Percentiles rank a stretch among this genome's conserved stretches.
These are phyloP conservation scores for Zymoseptoria crescenta DNA, from an alignment of 2,329 filamentous ascomycete genomes.

Conservation along the genomic window DNA sequence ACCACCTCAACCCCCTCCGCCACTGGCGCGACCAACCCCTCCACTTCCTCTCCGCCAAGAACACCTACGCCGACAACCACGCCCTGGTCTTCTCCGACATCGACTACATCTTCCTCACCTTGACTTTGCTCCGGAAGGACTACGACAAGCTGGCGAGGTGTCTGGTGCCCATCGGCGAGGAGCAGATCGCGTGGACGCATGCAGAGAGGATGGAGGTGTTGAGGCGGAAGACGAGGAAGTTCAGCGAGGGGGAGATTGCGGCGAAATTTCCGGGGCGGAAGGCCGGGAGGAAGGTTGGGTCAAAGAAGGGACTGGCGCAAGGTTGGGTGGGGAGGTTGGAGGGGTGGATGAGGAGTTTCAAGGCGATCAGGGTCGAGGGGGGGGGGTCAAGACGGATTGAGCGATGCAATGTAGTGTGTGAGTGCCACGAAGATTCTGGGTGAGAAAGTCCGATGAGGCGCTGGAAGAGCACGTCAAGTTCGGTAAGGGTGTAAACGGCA, in stretches of 20 bases:
- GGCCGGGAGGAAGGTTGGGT: neutral
- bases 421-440: neutral
- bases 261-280: slow-evolving; percentile 42
- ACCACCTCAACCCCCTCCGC: slow-evolving; percentile 68
- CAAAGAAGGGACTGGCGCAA: neutral
- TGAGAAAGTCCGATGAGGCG: too few species aligned
- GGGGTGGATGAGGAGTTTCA: neutral
- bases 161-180: slow-evolving; percentile 61
- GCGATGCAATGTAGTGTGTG: neutral
- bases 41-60: slow-evolving; percentile 63
- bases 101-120: slow-evolving; percentile 69
- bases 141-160: slow-evolving; percentile 62
- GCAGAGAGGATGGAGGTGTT: slow-evolving; percentile 58
- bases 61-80: slow-evolving; percentile 56
- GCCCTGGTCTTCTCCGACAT: slow-evolving; percentile 75
- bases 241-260: slow-evolving; percentile 57
- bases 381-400: neutral
- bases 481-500: too few species aligned
- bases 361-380: neutral
- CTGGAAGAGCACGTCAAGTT: too few species aligned
- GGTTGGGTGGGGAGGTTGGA: neutral
- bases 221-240: slow-evolving; percentile 55
- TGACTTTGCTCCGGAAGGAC: slow-evolving; percentile 61
- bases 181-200: slow-evolving; percentile 59
- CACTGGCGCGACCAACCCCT: slow-evolving; percentile 77